These are phyloP conservation scores for Lasiodiplodia sp. DNA, from an alignment of 2,329 filamentous ascomycete species.

Conservation along the genomic window DNA sequence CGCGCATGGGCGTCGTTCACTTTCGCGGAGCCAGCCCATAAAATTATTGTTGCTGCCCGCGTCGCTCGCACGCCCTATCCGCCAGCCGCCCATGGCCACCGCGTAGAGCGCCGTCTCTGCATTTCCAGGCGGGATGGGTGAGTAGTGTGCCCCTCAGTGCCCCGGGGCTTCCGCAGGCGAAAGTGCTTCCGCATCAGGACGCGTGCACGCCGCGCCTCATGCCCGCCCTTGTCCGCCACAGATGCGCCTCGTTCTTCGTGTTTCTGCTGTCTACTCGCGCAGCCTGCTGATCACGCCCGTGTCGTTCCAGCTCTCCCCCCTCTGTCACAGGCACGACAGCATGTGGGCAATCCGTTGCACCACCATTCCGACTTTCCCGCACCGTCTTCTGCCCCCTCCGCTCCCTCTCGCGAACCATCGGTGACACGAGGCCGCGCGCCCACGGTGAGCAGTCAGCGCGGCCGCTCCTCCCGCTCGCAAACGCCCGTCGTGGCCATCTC, in stretches of 20 bases:
- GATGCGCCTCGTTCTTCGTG: not conserved
- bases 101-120: constrained; percentile 31
- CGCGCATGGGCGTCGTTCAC: constrained; percentile 27
- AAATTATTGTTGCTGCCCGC: constrained; percentile 30
- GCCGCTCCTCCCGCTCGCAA: constrained; percentile 53
- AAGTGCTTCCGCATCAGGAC: constrained; percentile 29
- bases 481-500: constrained; percentile 48
- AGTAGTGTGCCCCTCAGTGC: constrained; percentile 34
- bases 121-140: constrained; percentile 48
- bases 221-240: not conserved
- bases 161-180: constrained; percentile 14
- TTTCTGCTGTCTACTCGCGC: constrained; percentile 32
- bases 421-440: constrained; percentile 55
- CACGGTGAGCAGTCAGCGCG: constrained; percentile 50
- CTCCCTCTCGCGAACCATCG: constrained; percentile 51
- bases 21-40: constrained; percentile 15
- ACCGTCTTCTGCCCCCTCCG: constrained; percentile 37
- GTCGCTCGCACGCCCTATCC: constrained; percentile 33
- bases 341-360: constrained; percentile 44
- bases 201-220: constrained; percentile 32
- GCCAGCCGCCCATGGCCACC: constrained; percentile 34
- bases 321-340: constrained; percentile 49
- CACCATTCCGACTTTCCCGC: constrained; percentile 43
- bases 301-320: constrained; percentile 46
- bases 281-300: constrained; percentile 40